A percentile compares a stretch with the other conserved stretches of the same genome.
Conservation (phyloP, 139 green algal species). For the Coccomyxa sp. region DNA sequence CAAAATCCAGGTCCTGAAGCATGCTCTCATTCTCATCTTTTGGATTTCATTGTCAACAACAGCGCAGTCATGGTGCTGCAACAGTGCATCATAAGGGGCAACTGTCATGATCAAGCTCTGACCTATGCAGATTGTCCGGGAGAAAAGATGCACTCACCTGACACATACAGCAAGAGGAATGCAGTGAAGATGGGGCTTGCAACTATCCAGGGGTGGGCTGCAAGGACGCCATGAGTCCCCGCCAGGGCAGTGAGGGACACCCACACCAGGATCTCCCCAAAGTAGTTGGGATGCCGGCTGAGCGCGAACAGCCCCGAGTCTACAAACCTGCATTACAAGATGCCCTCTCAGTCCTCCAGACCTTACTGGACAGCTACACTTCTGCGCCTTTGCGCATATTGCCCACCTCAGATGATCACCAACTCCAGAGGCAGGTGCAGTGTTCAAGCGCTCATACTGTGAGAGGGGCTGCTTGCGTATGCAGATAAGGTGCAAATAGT, state of each 20-base stretch:
- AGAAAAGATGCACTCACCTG: slow-evolving; percentile 5
- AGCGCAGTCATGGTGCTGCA: not conserved
- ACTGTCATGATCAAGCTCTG: not conserved
- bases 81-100: not conserved
- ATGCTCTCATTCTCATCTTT: not conserved
- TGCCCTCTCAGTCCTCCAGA: not conserved
- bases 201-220: slow-evolving; percentile 15
- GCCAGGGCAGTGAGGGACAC: slow-evolving; percentile 13
- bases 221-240: slow-evolving; percentile 13
- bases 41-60: not conserved
- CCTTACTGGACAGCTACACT: not conserved
- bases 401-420: not conserved
- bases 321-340: slow-evolving; percentile 21
- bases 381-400: not conserved
- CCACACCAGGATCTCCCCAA: slow-evolving; percentile 38
- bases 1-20: not conserved
- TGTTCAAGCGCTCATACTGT: not conserved
- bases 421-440: not conserved
- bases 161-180: slow-evolving; percentile 23
- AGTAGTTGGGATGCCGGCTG: slow-evolving; percentile 37
- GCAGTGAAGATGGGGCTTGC: slow-evolving; percentile 30
- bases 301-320: slow-evolving; percentile 18
- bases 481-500: not conserved
- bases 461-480: not conserved
- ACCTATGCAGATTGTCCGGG: not conserved